Evolutionary conservation across 345 rosid species (phyloP), one percentile per base, ranked within the genome.

Genomic region (Euphorbia pulcherrima): DNA sequence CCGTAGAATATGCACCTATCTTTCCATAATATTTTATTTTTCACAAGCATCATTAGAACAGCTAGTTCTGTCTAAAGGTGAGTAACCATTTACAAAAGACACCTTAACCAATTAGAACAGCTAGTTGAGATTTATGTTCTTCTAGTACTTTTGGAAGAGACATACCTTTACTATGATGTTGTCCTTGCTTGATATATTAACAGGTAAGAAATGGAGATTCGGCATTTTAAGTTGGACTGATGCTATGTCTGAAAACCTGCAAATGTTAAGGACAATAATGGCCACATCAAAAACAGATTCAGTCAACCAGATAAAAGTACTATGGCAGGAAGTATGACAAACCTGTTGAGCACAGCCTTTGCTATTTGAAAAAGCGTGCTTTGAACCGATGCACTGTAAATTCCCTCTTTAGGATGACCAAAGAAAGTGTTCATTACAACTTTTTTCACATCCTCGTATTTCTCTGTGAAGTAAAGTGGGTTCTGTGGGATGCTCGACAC

Each of bases 351-450:
- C 21, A 89, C 87, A 35, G 92, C 89, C 78, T 80, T 82, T 59
- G 88, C 96, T 87, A 90, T 90, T 17, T 84, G 86, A 70, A 83
- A 90, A 39, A 93, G 92, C 50, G 97, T 89, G 77, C 90, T 83
- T 75, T 93, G 98, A n/a, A 90, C 97, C n/a, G 97, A 93, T 60
- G 97, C 83, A 63, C 97, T 90, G 76, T 93, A 93, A 27, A 90
- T 87, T 72, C 97, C 98, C 75, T 71, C 88, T 77, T 81, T 83
- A 3, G 97, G 85, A 59, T 84, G 85, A 65, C 98, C 98, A 70
- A 87, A 87, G 86, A 93, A 90, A 46, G 92, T 83, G 16, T 74
- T 84, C 75, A 77, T 63, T 77, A 90, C 33, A 69, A 74, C 83
- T 30, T 80, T 80, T 77, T 89, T 90, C 66, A 83, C 91, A 24